Percentiles rank a stretch among this genome's conserved stretches.
These are phyloP conservation scores for Amylostereum areolatum DNA, from an alignment of 1,284 basidiomycete species.

Conservation along the genomic window DNA sequence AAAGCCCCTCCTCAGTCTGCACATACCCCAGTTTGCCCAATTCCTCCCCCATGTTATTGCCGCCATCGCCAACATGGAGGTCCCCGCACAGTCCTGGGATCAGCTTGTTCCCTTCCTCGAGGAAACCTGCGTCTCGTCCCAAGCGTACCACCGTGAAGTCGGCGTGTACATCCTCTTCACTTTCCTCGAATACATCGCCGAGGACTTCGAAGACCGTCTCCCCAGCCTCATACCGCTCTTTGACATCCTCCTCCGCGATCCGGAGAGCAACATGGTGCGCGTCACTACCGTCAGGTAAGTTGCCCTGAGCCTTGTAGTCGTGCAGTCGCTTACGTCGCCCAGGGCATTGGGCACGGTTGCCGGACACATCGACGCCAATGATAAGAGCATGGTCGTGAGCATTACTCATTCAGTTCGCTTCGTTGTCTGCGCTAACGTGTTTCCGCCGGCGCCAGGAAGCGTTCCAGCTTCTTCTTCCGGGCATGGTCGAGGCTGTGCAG, in stretches of 20 bases:
- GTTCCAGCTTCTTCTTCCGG: slow-evolving; percentile 86
- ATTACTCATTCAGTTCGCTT: not conserved
- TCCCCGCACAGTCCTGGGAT: slow-evolving; percentile 81
- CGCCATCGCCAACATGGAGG: slow-evolving; percentile 88
- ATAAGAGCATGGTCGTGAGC: slow-evolving; percentile 82
- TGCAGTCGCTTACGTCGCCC: slow-evolving; percentile 1
- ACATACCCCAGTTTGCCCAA: slow-evolving; percentile 83
- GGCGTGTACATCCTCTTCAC: slow-evolving; percentile 90
- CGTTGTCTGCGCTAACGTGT: slow-evolving; percentile 1
- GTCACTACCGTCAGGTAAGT: slow-evolving; percentile 81
- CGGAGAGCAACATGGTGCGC: slow-evolving; percentile 86
- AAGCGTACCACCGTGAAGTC: slow-evolving; percentile 81
- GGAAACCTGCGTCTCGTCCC: slow-evolving; percentile 67
- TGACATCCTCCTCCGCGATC: slow-evolving; percentile 73
- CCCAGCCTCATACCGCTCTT: slow-evolving; percentile 83
- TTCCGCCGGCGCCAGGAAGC: slow-evolving; percentile 49
- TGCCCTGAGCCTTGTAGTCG: not conserved
- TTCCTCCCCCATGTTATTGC: slow-evolving; percentile 94
- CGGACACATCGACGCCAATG: slow-evolving; percentile 86
- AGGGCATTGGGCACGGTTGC: slow-evolving; percentile 89
- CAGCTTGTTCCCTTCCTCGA: slow-evolving; percentile 87
- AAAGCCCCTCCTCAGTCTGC: slow-evolving; percentile 85
- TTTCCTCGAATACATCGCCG: slow-evolving; percentile 88
- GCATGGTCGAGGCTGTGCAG: slow-evolving; percentile 88
- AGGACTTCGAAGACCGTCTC: slow-evolving; percentile 78